These are phyloP conservation scores for Fusarium miscanthi DNA, from an alignment of 2,329 filamentous ascomycete genomes.

Conservation along the genomic window DNA sequence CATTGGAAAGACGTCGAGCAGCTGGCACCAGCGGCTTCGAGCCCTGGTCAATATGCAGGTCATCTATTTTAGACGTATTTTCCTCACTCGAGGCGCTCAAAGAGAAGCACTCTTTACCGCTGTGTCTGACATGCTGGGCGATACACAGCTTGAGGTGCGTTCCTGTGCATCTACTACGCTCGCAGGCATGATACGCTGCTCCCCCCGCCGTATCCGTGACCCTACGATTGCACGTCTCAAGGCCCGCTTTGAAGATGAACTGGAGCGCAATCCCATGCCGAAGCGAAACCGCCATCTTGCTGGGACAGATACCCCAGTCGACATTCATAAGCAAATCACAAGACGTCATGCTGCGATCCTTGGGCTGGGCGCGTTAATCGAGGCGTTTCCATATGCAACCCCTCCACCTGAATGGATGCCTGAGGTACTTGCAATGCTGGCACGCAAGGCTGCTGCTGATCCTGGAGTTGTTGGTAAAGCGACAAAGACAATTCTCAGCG, in stretches of 20 bases:
- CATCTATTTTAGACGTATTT: constrained; percentile 95
- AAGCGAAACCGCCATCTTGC: constrained; percentile 71
- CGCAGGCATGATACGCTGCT: constrained; percentile 98
- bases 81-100: constrained; percentile 80
- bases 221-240: constrained; percentile 81
- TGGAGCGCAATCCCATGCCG: constrained; percentile 88
- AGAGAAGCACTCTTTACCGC: constrained; percentile 87
- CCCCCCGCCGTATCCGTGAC: constrained; percentile 81
- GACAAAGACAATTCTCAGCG: constrained; percentile 91
- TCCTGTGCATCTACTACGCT: constrained; percentile 92
- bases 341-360: constrained; percentile 90
- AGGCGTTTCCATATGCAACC: constrained; percentile 95
- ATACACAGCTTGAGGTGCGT: constrained; percentile 92
- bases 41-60: constrained; percentile 99
- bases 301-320: constrained; percentile 76
- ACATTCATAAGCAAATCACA: constrained; percentile 81
- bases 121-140: constrained; percentile 94
- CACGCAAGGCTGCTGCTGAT: constrained; percentile 86
- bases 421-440: constrained; percentile 86
- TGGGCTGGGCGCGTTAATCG: constrained; percentile 88
- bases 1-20: constrained; percentile 84
- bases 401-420: constrained; percentile 95
- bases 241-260: constrained; percentile 79
- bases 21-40: constrained; percentile 95
- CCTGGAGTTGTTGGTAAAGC: constrained; percentile 94